These are phyloP conservation scores for Trematosphaeria pertusa DNA, from an alignment of 2,329 filamentous ascomycete species.

Conservation along the genomic window DNA sequence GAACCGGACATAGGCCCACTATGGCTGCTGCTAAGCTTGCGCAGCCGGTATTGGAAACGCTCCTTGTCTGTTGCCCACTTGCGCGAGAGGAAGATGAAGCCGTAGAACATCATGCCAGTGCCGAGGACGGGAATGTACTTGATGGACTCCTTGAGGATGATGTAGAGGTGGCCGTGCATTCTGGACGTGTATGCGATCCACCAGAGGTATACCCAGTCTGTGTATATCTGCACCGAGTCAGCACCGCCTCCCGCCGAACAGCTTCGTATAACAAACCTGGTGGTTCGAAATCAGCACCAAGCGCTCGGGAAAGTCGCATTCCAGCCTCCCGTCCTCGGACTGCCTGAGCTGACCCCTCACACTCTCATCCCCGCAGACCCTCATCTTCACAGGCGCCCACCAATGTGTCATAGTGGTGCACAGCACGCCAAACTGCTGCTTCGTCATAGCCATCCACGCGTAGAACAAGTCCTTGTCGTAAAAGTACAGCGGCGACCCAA, in stretches of 20 bases:
- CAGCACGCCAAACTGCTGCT: slow-evolving; percentile 79
- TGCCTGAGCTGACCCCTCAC: slow-evolving; percentile 76
- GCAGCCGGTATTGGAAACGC: slow-evolving; percentile 74
- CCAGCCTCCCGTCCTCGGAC: slow-evolving; percentile 71
- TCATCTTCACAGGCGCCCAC: slow-evolving; percentile 81
- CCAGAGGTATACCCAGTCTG: slow-evolving; percentile 94
- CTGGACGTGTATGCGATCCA: slow-evolving; percentile 81
- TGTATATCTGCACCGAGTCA: slow-evolving; percentile 68
- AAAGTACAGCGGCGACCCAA: slow-evolving; percentile 77
- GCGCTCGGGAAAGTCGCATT: slow-evolving; percentile 80
- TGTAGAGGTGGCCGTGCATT: slow-evolving; percentile 87
- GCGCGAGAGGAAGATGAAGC: slow-evolving; percentile 92
- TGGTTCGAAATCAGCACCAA: slow-evolving; percentile 86
- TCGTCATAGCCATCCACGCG: slow-evolving; percentile 85
- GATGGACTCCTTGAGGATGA: slow-evolving; percentile 87
- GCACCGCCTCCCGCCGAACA: background rate
- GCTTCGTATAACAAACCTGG: slow-evolving; percentile 65
- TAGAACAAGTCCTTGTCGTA: slow-evolving; percentile 79
- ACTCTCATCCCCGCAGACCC: slow-evolving; percentile 82
- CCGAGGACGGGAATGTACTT: slow-evolving; percentile 84
- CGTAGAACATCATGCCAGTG: slow-evolving; percentile 82
- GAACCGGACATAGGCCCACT: slow-evolving; percentile 47
- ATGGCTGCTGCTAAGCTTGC: slow-evolving; percentile 68
- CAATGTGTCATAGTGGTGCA: slow-evolving; percentile 81
- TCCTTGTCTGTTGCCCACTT: slow-evolving; percentile 84